A percentile compares a stretch with the other conserved stretches of the same genome.
These are phyloP conservation scores for Barnettozyma siamensis DNA, from an alignment of 805 yeast genomes.

Conservation along the genomic window DNA sequence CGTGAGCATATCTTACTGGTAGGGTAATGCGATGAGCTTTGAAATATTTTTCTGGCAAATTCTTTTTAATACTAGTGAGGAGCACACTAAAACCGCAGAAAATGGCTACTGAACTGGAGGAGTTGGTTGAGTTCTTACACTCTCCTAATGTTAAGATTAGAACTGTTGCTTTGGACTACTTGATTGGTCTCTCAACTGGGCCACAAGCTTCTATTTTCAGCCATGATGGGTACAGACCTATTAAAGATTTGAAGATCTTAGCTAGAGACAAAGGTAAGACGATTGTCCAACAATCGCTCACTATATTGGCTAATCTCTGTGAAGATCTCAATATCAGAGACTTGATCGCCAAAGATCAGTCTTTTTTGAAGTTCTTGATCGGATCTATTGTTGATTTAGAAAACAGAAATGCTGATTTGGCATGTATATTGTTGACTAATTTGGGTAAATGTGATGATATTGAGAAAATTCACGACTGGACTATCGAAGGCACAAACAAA, in stretches of 20 bases:
- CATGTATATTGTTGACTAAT: conserved; percentile 79
- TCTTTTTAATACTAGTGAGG: too few relatives aligned
- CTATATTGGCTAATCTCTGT: conserved; percentile 79
- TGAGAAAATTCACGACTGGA: conserved; percentile 40
- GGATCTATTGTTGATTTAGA: conserved; percentile 45
- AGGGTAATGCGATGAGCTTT: conserved; percentile 3
- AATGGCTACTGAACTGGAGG: conserved; percentile 52
- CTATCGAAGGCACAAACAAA: conserved; percentile 33
- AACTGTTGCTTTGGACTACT: conserved; percentile 77
- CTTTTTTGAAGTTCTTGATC: conserved; percentile 45
- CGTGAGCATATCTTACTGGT: too few relatives aligned
- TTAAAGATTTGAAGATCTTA: conserved; percentile 62
- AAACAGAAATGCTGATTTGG: conserved; percentile 70
- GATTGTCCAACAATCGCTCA: conserved; percentile 60
- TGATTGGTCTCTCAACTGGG: conserved; percentile 78
- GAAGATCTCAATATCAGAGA: conserved; percentile 61
- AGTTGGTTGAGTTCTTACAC: conserved; percentile 74
- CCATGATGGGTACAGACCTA: conserved; percentile 62
- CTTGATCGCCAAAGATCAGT: conserved; percentile 57
- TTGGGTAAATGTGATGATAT: conserved; percentile 73
- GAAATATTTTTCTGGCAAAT: background rate
- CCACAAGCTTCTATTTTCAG: conserved; percentile 60
- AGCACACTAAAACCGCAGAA: too few relatives aligned
- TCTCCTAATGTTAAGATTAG: conserved; percentile 74
- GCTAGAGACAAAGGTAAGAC: conserved; percentile 48